Percentiles rank a stretch among this genome's conserved stretches.
phyloP scores from a whole-genome alignment of 2,329 filamentous ascomycete genomes.

The Penicillium sp. region DNA sequence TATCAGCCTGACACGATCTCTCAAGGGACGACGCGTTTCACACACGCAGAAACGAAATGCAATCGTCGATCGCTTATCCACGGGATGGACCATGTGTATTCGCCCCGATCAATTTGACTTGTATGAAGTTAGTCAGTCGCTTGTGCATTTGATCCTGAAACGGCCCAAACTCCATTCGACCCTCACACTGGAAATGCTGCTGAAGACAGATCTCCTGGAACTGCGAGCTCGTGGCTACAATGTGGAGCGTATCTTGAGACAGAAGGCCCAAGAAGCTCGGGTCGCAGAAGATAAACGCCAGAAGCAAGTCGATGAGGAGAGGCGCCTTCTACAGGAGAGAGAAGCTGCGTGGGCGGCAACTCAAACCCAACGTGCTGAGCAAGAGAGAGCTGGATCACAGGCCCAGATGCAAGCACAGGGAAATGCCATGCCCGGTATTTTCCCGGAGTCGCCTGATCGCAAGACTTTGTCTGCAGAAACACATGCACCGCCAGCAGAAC shows the following conservation, averaged over 20 bases:
- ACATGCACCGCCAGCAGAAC: constrained; percentile 23
- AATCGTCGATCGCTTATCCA: constrained; percentile 61
- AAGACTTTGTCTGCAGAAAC: constrained; percentile 22
- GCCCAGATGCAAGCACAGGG: constrained; percentile 32
- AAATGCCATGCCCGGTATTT: constrained; percentile 71
- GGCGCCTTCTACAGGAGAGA: constrained; percentile 66
- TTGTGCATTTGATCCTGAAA: constrained; percentile 77
- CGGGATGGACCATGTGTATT: constrained; percentile 72
- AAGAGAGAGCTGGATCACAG: constrained; percentile 21
- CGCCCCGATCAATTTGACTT: constrained; percentile 73
- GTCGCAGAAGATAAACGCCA: constrained; percentile 82
- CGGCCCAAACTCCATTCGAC: constrained; percentile 86
- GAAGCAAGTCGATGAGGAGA: constrained; percentile 71
- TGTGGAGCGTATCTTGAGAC: constrained; percentile 87
- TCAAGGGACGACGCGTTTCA: constrained; percentile 69
- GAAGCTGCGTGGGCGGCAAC: constrained; percentile 52
- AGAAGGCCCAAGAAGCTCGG: constrained; percentile 82
- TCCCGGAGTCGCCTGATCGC: constrained; percentile 63
- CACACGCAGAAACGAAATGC: constrained; percentile 76
- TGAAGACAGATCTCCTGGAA: constrained; percentile 80
- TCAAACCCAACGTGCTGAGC: constrained; percentile 34
- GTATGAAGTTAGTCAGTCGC: constrained; percentile 87
- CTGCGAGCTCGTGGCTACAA: constrained; percentile 90
- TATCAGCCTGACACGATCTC: constrained; percentile 74
- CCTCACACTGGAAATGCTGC: constrained; percentile 85